These are phyloP conservation scores for Fusarium sp. DNA, from an alignment of 2,329 filamentous ascomycete species.

Conservation along the genomic window DNA sequence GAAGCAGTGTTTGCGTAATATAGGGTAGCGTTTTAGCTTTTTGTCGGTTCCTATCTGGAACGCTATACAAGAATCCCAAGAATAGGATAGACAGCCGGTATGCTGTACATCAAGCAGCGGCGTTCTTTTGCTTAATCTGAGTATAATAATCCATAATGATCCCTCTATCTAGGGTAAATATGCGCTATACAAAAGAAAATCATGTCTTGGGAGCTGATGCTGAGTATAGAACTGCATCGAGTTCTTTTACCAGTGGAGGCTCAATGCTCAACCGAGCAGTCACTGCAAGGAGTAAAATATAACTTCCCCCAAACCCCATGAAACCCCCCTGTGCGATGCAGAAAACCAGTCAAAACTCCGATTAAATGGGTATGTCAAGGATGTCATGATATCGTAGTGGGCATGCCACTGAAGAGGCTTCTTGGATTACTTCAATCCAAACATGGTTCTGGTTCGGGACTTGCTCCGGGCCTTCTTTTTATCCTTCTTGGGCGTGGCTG, in stretches of 20 bases:
- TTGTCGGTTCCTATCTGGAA: slow-evolving; percentile 15
- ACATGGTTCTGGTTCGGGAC: slow-evolving; percentile 80
- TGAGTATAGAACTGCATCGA: slow-evolving; percentile 16
- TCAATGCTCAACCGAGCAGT: slow-evolving; percentile 18
- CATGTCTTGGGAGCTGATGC: slow-evolving; percentile 28
- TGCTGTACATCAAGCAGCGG: slow-evolving; percentile 12
- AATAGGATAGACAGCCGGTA: slow-evolving; percentile 29
- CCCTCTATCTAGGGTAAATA: slow-evolving; percentile 24
- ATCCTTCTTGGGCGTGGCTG: slow-evolving; percentile 60
- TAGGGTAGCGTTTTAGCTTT: background rate
- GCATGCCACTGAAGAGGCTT: slow-evolving; percentile 31
- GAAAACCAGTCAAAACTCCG: slow-evolving; percentile 52
- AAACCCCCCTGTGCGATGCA: slow-evolving; percentile 39
- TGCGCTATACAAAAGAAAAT: slow-evolving; percentile 40
- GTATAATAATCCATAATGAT: slow-evolving; percentile 23
- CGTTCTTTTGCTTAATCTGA: slow-evolving; percentile 17
- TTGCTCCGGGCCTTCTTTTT: slow-evolving; percentile 80
- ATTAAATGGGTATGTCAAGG: slow-evolving; percentile 51
- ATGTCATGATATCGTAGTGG: slow-evolving; percentile 51
- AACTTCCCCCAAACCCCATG: slow-evolving; percentile 33
- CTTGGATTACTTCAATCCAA: slow-evolving; percentile 62
- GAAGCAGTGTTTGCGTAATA: background rate
- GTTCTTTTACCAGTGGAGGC: slow-evolving; percentile 11
- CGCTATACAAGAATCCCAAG: slow-evolving; percentile 31
- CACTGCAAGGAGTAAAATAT: slow-evolving; percentile 32